phyloP scores from a whole-genome alignment of 805 yeast species.

The Myxozyma vanderwaltii region DNA sequence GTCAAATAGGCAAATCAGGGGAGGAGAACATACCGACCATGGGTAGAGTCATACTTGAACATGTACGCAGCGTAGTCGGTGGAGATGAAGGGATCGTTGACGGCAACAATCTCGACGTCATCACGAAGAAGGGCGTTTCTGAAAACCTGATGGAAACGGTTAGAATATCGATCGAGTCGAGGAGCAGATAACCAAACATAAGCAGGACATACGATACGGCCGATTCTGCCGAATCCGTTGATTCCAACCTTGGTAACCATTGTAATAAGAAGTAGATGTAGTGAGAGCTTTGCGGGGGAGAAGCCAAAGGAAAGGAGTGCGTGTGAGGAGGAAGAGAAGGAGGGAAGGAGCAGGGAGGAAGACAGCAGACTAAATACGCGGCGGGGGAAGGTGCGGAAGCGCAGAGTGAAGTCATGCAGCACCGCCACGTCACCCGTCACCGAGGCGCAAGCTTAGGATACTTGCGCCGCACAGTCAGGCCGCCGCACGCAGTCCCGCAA shows the following conservation, averaged over 20 bases:
- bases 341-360: background rate
- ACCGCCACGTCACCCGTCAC: conserved; percentile 20
- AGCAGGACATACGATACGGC: conserved; percentile 63
- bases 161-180: background rate
- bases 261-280: conserved; percentile 2
- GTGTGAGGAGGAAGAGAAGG: conserved; percentile 6
- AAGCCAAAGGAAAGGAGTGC: background rate
- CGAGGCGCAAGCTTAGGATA: conserved; percentile 4
- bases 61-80: conserved; percentile 91
- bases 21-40: conserved; percentile 62
- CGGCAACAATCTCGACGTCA: conserved; percentile 79
- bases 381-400: conserved; percentile 1
- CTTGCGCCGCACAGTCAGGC: conserved; percentile 4
- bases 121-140: conserved; percentile 75
- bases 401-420: conserved; percentile 15
- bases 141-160: conserved; percentile 44
- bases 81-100: conserved; percentile 89
- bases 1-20: no score
- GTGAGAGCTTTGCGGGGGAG: background rate
- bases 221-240: conserved; percentile 94
- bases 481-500: conserved; percentile 12
- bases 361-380: conserved; percentile 13
- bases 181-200: background rate
- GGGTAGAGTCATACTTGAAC: conserved; percentile 95
- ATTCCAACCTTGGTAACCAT: conserved; percentile 69